phyloP scores from a whole-genome alignment of 371 early-diverging fungal genomes.

The Zancudomyces culisetae region DNA sequence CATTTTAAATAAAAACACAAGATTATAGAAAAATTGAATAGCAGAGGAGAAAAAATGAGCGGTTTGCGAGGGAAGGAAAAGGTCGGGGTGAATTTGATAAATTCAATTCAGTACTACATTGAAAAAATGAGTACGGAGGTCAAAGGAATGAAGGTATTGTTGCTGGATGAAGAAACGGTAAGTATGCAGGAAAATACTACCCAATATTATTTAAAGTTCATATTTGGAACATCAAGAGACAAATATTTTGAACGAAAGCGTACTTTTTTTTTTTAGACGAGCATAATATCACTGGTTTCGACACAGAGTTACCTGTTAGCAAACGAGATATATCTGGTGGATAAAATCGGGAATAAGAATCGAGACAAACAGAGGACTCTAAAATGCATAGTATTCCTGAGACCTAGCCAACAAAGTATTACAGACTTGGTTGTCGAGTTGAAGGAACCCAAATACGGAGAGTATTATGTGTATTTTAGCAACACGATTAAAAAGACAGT shows the following conservation, averaged over 20 bases:
- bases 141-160: constrained; percentile 87
- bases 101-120: constrained; percentile 70
- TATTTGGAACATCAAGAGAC: neutral
- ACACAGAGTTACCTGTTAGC: constrained; percentile 79
- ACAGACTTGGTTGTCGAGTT: constrained; percentile 75
- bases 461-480: constrained; percentile 86
- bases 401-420: constrained; percentile 68
- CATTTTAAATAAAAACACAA: no score
- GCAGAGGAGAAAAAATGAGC: neutral
- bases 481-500: constrained; percentile 72
- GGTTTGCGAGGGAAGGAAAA: neutral
- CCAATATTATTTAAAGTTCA: neutral
- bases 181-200: neutral
- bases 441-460: constrained; percentile 73
- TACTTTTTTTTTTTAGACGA: constrained; percentile 40
- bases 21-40: neutral
- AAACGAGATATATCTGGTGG: constrained; percentile 83
- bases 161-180: constrained; percentile 87
- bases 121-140: constrained; percentile 77
- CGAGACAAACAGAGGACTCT: constrained; percentile 83
- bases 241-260: no score
- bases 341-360: constrained; percentile 64
- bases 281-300: constrained; percentile 71
- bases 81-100: constrained; percentile 45
- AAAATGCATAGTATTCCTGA: constrained; percentile 77